Conservation (phyloP, 202 grass and related monocot genomes). For the Zizania palustris region DNA sequence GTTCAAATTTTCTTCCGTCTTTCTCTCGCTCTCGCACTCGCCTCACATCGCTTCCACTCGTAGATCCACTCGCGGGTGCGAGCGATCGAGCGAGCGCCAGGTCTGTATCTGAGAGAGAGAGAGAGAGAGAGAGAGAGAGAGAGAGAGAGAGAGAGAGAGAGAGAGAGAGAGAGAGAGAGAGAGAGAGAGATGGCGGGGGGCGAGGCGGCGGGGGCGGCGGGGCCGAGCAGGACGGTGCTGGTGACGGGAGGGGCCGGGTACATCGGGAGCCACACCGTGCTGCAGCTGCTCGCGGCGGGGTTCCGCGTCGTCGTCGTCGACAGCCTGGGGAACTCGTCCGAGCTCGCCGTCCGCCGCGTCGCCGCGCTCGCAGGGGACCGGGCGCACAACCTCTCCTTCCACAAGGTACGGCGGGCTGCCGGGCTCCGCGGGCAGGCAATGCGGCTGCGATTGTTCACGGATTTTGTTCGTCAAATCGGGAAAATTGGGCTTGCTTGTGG, state of each 20-base stretch:
- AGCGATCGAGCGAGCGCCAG: no score
- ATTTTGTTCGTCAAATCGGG: not conserved
- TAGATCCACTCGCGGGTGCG: no score
- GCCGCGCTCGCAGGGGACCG: conserved; percentile 59
- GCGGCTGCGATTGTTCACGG: not conserved
- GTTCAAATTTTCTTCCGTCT: conserved; percentile 47
- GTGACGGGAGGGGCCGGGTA: conserved; percentile 84
- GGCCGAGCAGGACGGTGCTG: conserved; percentile 56
- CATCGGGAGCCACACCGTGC: conserved; percentile 93
- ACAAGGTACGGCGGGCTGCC: conserved; percentile 47
- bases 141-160: no score
- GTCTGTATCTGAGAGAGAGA: no score
- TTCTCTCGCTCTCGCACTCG: not conserved
- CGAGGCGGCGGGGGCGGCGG: not conserved
- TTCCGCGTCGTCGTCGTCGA: conserved; percentile 76
- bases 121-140: no score
- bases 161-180: not conserved
- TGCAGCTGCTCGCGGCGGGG: conserved; percentile 66
- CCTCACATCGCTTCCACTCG: no score
- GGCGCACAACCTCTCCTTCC: conserved; percentile 57
- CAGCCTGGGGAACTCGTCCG: conserved; percentile 76
- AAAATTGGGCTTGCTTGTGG: not conserved
- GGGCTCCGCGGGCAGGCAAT: not conserved
- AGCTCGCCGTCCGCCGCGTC: conserved; percentile 62
- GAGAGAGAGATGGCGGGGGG: conserved; percentile 18